Percentiles rank a stretch among this genome's conserved stretches.
These are phyloP conservation scores for Talaromyces pinophilus DNA, from an alignment of 2,329 filamentous ascomycete species.

Conservation along the genomic window DNA sequence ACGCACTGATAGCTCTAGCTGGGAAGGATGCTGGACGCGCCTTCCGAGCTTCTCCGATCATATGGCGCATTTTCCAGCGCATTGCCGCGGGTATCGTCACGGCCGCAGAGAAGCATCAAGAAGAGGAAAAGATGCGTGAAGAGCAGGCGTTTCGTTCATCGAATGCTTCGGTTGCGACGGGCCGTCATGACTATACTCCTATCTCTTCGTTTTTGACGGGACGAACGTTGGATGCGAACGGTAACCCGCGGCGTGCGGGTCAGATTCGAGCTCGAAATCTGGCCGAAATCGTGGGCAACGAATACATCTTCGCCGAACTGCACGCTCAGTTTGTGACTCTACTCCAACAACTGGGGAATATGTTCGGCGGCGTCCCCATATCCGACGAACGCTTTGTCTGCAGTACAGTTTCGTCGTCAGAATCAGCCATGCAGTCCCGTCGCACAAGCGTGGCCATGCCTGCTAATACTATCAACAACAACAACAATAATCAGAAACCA, in stretches of 20 bases:
- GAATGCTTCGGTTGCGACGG: conserved; percentile 23
- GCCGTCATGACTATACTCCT: conserved; percentile 52
- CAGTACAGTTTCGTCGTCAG: conserved; percentile 40
- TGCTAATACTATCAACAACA: conserved; percentile 22
- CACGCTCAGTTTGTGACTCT: conserved; percentile 57
- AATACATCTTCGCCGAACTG: conserved; percentile 60
- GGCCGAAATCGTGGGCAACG: conserved; percentile 61
- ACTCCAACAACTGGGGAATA: conserved; percentile 49
- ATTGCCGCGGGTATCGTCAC: conserved; percentile 56
- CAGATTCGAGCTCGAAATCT: conserved; percentile 58
- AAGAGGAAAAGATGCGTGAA: conserved; percentile 47
- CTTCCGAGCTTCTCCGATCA: conserved; percentile 50
- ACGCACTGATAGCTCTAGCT: conserved; percentile 59
- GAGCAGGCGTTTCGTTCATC: conserved; percentile 34
- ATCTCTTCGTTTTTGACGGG: conserved; percentile 61
- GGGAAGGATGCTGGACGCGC: conserved; percentile 54
- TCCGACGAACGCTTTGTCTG: conserved; percentile 47
- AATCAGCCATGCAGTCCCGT: conserved; percentile 27
- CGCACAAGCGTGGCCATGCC: conserved; percentile 29
- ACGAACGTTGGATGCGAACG: conserved; percentile 57
- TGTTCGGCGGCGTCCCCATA: conserved; percentile 48
- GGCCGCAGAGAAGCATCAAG: conserved; percentile 48
- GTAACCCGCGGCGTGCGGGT: conserved; percentile 54
- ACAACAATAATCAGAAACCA: conserved; percentile 27
- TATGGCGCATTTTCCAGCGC: conserved; percentile 56